Evolutionary conservation across 129 eudicot genomes (phyloP).

Genomic region (Silybum marianum): DNA sequence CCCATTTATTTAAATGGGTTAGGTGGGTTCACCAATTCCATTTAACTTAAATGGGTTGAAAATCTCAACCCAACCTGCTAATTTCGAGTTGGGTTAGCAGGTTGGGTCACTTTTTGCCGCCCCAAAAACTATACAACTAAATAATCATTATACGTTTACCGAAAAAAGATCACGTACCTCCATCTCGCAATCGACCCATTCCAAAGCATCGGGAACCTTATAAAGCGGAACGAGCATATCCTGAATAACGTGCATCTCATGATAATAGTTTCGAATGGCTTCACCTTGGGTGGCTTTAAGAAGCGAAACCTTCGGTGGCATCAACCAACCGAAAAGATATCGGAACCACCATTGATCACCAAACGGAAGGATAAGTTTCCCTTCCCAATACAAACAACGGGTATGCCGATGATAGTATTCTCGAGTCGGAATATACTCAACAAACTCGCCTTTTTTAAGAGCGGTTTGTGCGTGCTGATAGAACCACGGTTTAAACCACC

Average conservation of each 20-base stretch:
- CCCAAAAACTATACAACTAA: too few species aligned
- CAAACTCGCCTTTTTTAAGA: slow-evolving; percentile 82
- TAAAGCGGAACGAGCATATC: slow-evolving; percentile 95
- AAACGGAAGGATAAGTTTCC: slow-evolving; percentile 96
- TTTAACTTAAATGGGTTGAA: too few species aligned
- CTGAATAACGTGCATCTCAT: slow-evolving; percentile 93
- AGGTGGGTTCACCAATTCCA: too few species aligned
- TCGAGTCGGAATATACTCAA: slow-evolving; percentile 94
- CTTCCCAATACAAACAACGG: slow-evolving; percentile 93
- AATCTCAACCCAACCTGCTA: too few species aligned
- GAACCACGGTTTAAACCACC: slow-evolving; percentile 99
- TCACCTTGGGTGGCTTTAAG: slow-evolving; percentile 99
- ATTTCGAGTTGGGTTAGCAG: too few species aligned
- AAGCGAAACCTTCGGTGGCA: slow-evolving; percentile 98
- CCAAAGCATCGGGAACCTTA: slow-evolving; percentile 93
- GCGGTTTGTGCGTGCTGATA: slow-evolving; percentile 90
- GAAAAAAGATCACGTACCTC: slow-evolving; percentile 51
- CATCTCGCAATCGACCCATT: slow-evolving; percentile 89
- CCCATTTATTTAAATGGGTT: too few species aligned
- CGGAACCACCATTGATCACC: slow-evolving; percentile 96
- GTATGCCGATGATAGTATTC: slow-evolving; percentile 97
- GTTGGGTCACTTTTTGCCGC: too few species aligned
- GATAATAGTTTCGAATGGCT: slow-evolving; percentile 90
- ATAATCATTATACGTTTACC: not conserved
- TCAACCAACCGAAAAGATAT: slow-evolving; percentile 79